Percentiles rank a stretch among this genome's conserved stretches.
Evolutionary conservation across 805 yeast species (phyloP).

Genomic region (Lipomyces starkeyi): DNA sequence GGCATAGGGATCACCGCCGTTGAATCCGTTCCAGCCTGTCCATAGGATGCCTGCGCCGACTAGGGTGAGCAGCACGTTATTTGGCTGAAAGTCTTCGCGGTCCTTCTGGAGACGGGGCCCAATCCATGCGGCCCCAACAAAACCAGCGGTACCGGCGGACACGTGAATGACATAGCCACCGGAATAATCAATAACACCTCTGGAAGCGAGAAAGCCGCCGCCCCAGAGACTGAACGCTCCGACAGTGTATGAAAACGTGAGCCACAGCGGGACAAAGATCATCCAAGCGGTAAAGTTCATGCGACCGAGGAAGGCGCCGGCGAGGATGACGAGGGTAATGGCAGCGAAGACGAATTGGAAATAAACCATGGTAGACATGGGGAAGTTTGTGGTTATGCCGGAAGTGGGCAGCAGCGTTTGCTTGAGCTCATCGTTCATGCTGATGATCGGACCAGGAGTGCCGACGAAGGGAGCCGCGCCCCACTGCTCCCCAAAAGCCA

Average conservation of each 20-base stretch:
- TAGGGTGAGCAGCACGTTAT: constrained; percentile 85
- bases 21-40: constrained; percentile 99
- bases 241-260: constrained; percentile 10
- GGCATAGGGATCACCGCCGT: constrained; percentile 96
- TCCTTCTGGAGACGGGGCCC: constrained; percentile 7
- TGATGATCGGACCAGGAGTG: constrained; percentile 3
- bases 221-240: constrained; percentile 17
- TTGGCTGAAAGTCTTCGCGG: constrained; percentile 9
- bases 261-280: constrained; percentile 10
- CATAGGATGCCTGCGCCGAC: constrained; percentile 91
- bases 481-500: constrained; percentile 11
- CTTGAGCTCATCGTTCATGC: constrained; percentile 8
- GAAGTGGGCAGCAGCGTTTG: constrained; percentile 3
- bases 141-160: constrained; percentile 8
- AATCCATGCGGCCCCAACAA: constrained; percentile 9
- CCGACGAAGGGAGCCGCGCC: constrained; percentile 8
- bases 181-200: constrained; percentile 11
- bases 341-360: constrained; percentile 15
- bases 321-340: constrained; percentile 6
- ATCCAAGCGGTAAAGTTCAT: constrained; percentile 16
- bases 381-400: not conserved
- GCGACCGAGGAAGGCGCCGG: constrained; percentile 15
- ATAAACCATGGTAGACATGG: constrained; percentile 12
- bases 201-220: constrained; percentile 9
- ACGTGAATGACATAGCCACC: constrained; percentile 11